A percentile compares a stretch with the other conserved stretches of the same genome.
Conservation (phyloP, 106 monocot genomes). For the Vanilla planifolia region DNA sequence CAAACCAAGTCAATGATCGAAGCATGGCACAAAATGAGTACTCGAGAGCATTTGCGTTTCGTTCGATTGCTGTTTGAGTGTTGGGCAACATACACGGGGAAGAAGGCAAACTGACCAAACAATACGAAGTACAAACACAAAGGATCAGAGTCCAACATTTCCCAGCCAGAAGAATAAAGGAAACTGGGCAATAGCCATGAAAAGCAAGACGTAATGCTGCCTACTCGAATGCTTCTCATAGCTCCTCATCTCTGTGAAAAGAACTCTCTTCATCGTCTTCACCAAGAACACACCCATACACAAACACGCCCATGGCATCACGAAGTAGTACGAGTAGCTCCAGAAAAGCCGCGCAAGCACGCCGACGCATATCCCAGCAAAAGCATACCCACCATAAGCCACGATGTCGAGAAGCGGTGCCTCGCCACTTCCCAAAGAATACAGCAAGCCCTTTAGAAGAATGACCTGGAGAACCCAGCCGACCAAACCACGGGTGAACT, state of each 20-base stretch:
- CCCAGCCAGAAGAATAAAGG: slow-evolving; percentile 41
- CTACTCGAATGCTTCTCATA: slow-evolving; percentile 32
- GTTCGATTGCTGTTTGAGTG: too few species aligned
- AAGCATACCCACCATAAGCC: slow-evolving; percentile 28
- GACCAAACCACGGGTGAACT: slow-evolving; percentile 30
- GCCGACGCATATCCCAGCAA: slow-evolving; percentile 18
- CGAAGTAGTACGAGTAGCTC: slow-evolving; percentile 33
- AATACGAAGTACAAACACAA: too few species aligned
- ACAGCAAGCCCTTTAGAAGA: slow-evolving; percentile 34
- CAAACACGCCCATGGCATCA: slow-evolving; percentile 25
- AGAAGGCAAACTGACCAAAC: too few species aligned
- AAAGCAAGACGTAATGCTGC: slow-evolving; percentile 29
- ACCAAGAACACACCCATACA: slow-evolving; percentile 30
- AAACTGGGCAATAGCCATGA: slow-evolving; percentile 26
- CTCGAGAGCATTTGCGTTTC: too few species aligned
- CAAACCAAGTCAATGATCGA: too few species aligned
- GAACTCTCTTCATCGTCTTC: slow-evolving; percentile 21
- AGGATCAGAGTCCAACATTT: slow-evolving; percentile 21
- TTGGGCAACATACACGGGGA: too few species aligned
- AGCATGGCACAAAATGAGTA: too few species aligned
- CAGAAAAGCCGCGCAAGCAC: slow-evolving; percentile 19
- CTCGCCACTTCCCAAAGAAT: slow-evolving; percentile 28
- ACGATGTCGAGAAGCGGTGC: slow-evolving; percentile 17
- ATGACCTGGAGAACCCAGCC: slow-evolving; percentile 30
- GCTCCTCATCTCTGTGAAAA: slow-evolving; percentile 24